Conservation (phyloP, 2,329 filamentous ascomycete genomes). For the Monosporascus sp. region DNA sequence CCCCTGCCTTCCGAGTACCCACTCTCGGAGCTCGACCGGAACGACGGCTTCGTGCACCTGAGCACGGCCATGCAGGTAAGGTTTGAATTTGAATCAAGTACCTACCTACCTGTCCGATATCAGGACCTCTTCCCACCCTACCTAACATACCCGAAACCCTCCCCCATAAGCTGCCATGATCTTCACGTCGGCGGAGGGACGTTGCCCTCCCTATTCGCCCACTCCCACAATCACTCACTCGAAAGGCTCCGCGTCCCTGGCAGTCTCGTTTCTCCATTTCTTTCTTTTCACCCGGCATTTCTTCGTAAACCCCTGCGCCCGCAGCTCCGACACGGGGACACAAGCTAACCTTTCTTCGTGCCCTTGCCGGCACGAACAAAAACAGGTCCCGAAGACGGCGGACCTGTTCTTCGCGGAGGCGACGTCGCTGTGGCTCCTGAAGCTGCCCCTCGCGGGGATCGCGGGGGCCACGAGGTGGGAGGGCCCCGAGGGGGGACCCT, state of each 20-base stretch:
- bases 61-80: slow-evolving; percentile 50
- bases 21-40: slow-evolving; percentile 52
- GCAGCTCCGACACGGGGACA: background rate
- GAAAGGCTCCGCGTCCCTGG: background rate
- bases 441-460: slow-evolving; percentile 44
- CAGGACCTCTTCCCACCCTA: background rate
- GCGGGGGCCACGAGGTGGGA: slow-evolving; percentile 48
- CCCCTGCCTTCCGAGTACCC: slow-evolving; percentile 50
- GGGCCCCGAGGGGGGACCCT: slow-evolving; percentile 34
- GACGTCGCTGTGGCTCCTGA: slow-evolving; percentile 28
- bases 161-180: background rate
- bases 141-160: background rate
- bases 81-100: background rate
- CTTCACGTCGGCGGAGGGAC: no score
- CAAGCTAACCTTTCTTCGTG: background rate
- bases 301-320: background rate
- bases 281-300: background rate
- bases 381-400: slow-evolving; percentile 23
- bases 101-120: background rate
- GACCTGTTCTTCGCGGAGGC: slow-evolving; percentile 23
- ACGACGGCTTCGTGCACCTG: slow-evolving; percentile 58
- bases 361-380: background rate
- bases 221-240: background rate
- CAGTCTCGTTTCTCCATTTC: no score
- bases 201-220: background rate